Conservation (phyloP, 495 filamentous ascomycete genomes). For the Pyrenopolyporus hunteri region DNA sequence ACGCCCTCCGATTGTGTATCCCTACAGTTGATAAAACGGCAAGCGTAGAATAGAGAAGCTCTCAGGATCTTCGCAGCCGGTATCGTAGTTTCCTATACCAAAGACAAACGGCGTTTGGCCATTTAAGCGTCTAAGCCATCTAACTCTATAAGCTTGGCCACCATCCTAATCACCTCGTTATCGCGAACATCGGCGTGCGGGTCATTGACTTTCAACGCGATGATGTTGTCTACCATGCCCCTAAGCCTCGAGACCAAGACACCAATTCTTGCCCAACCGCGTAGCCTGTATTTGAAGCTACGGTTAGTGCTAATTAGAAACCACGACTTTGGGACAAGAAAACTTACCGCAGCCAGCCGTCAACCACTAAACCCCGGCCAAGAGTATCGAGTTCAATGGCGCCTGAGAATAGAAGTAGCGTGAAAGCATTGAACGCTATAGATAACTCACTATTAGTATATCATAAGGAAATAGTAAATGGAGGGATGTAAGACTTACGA, state of each 20-base stretch:
- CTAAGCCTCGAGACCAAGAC: conserved; percentile 84
- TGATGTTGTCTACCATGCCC: conserved; percentile 82
- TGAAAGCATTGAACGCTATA: conserved; percentile 87
- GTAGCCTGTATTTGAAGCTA: conserved; percentile 48
- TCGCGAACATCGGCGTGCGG: conserved; percentile 63
- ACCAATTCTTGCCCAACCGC: conserved; percentile 94
- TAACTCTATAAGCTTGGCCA: conserved; percentile 80
- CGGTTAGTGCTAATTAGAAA: neutral
- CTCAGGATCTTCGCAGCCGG: neutral
- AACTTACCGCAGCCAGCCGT: conserved; percentile 79
- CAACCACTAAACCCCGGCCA: conserved; percentile 86
- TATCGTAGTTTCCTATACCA: neutral
- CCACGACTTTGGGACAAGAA: neutral
- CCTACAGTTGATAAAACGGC: neutral
- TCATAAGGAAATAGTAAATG: neutral
- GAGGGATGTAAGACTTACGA: conserved; percentile 60
- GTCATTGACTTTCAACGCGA: conserved; percentile 79
- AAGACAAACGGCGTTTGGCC: neutral
- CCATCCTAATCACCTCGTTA: conserved; percentile 74
- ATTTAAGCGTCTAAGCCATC: conserved; percentile 76
- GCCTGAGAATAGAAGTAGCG: conserved; percentile 88
- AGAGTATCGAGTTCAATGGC: conserved; percentile 83
- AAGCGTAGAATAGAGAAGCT: neutral
- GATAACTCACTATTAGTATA: conserved; percentile 7
- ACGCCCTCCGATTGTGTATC: too few relatives aligned